Percentiles rank a stretch among this genome's conserved stretches.
Evolutionary conservation across 148 eudicot genomes (phyloP).

Genomic region (Vaccinium darrowii): DNA sequence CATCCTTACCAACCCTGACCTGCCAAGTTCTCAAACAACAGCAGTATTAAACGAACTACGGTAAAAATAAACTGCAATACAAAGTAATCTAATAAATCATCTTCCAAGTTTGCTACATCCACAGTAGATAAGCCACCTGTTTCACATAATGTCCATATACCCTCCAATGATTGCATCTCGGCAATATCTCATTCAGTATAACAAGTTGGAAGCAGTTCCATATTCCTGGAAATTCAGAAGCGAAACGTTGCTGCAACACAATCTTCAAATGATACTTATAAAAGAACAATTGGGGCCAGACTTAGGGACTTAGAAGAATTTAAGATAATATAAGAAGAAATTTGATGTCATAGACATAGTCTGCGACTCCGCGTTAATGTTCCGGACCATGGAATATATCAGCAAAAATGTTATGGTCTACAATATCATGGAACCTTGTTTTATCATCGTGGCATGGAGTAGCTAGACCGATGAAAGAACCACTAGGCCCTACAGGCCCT

Average conservation of each 20-base stretch:
- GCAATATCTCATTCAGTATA: not conserved
- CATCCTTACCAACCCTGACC: not conserved
- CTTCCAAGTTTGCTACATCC: not conserved
- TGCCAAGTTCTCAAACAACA: not conserved
- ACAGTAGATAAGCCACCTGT: not conserved
- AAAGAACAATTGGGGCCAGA: not conserved
- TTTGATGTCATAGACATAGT: not conserved
- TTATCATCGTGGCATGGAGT: not conserved
- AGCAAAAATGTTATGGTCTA: not conserved
- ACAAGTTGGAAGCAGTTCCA: not conserved
- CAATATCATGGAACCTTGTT: not conserved
- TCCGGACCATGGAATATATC: not conserved
- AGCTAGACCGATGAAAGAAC: not conserved
- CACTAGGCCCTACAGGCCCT: not conserved
- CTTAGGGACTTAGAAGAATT: not conserved
- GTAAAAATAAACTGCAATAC: not conserved
- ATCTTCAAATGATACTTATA: not conserved
- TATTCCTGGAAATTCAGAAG: not conserved
- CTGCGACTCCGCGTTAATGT: not conserved
- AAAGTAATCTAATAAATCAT: not conserved
- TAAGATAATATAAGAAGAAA: not conserved
- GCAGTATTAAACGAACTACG: not conserved
- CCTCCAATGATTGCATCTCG: not conserved
- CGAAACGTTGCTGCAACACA: not conserved
- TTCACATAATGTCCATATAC: not conserved